Evolutionary conservation across 176 grass and related monocot genomes (phyloP).

Genomic region (Bromus sterilis): DNA sequence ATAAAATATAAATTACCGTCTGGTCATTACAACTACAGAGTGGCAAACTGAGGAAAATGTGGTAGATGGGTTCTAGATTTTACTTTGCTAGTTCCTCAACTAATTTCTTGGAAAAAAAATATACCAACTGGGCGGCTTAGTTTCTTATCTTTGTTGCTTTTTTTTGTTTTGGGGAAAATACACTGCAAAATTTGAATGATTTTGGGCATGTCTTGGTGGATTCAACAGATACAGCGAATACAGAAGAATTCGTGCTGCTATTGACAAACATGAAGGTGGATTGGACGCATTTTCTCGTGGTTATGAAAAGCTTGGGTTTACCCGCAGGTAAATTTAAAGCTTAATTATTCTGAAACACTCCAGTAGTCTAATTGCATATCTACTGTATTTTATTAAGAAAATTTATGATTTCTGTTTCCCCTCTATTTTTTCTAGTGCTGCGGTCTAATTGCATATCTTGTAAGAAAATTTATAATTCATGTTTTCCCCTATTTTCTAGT

Average conservation of each 20-base stretch:
- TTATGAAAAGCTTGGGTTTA: constrained; percentile 91
- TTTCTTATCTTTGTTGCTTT: constrained; percentile 7
- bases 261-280: constrained; percentile 92
- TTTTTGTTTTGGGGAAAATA: background rate
- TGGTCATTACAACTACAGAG: background rate
- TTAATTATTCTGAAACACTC: background rate
- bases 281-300: constrained; percentile 95
- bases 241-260: constrained; percentile 62
- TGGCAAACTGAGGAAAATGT: constrained; percentile 11
- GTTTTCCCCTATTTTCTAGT: constrained; percentile 25
- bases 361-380: background rate
- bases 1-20: background rate
- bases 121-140: background rate
- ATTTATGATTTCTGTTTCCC: background rate
- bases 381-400: constrained; percentile 2
- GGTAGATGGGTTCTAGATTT: background rate
- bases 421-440: no score
- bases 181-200: background rate
- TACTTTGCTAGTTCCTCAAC: background rate
- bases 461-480: constrained; percentile 1
- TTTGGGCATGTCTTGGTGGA: constrained; percentile 15
- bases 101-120: background rate
- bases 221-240: constrained; percentile 83
- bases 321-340: constrained; percentile 47
- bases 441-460: background rate